A percentile compares a stretch with the other conserved stretches of the same genome.
phyloP scores from a whole-genome alignment of 2,329 filamentous ascomycete genomes.

The Arthroderma sp. region DNA sequence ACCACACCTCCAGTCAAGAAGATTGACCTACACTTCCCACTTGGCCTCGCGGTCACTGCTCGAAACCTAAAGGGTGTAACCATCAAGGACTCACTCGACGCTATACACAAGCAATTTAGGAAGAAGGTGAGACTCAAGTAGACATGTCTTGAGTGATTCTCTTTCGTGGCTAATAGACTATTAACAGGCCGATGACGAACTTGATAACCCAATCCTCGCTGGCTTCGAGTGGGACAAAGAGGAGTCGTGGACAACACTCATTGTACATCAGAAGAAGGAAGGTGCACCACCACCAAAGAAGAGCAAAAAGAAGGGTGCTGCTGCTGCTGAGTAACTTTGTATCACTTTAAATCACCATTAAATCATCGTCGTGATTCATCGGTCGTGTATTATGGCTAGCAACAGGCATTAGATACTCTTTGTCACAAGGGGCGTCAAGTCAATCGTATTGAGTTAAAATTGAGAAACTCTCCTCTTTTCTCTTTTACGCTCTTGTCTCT shows the following conservation, averaged over 20 bases:
- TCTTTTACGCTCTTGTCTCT: neutral
- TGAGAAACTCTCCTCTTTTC: neutral
- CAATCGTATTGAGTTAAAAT: neutral
- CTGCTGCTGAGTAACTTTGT: neutral
- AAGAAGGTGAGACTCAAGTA: conserved; percentile 62
- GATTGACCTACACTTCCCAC: conserved; percentile 83
- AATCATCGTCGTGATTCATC: neutral
- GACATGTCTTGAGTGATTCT: neutral
- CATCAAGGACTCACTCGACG: conserved; percentile 91
- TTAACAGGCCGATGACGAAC: conserved; percentile 78
- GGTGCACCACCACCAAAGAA: conserved; percentile 45
- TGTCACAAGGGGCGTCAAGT: neutral
- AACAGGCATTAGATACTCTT: conserved; percentile 4
- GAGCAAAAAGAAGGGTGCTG: conserved; percentile 48
- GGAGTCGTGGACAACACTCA: conserved; percentile 74
- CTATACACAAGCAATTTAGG: conserved; percentile 92
- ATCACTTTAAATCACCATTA: neutral
- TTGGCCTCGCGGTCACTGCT: conserved; percentile 76
- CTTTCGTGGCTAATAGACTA: neutral
- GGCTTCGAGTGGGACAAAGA: conserved; percentile 97
- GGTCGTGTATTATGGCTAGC: neutral
- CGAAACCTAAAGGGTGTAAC: conserved; percentile 90
- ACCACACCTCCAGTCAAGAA: conserved; percentile 77
- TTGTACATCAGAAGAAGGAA: conserved; percentile 73
- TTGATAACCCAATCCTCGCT: conserved; percentile 73